Base-by-base conservation (phyloP, 75 land plant species). In the Azolla pinnata region DNA sequence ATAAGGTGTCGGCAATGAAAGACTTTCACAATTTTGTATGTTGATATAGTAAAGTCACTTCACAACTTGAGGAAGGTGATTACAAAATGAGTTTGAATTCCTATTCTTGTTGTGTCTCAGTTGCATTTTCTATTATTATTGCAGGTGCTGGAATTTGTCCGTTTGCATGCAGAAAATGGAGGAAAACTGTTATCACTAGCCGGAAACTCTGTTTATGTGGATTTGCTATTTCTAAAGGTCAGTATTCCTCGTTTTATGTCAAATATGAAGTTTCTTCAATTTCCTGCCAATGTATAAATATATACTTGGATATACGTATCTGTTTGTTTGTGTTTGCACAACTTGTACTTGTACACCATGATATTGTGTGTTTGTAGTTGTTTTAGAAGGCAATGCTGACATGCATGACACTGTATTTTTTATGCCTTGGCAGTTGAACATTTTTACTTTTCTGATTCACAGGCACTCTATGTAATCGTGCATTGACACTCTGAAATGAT, bases 121-220 rank as follows among this genome's bases (percentile, higher is more conserved):
- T 60, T 7, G 5, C 16, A 9, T 7, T 31, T 14, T 51, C 8
- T 31, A 2, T 38, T 23, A 17, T 10, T 49, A 42, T 48, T 75
- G 63, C 75, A 92, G 89, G 97, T 88, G 32, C 44, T 85, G 54
- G 79, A 88, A 18, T 92, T 92, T 68, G 81, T 92, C 9, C 83
- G 76, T 57, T 56, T 56, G 61, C 61, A 92, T 69, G 69, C 71
- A 14, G 69, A 81, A 10, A 29, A 4, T 18, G 64, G 50, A 23
- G 46, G 66, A 33, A 20, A 51, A 26, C 68, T 44, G 21, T 78
- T 80, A 23, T 72, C 56, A 64, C 57, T 92, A 23, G 95, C 97
- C 19, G 95, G 97, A 51, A 92, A 88, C 69, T 92, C 95, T 26
- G 81, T 92, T 44, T 85, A 92, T 62, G 61, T 75, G 40, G 97